Evolutionary conservation across 495 filamentous ascomycete genomes (phyloP).

Genomic region (Penicillium egyptiacum): DNA sequence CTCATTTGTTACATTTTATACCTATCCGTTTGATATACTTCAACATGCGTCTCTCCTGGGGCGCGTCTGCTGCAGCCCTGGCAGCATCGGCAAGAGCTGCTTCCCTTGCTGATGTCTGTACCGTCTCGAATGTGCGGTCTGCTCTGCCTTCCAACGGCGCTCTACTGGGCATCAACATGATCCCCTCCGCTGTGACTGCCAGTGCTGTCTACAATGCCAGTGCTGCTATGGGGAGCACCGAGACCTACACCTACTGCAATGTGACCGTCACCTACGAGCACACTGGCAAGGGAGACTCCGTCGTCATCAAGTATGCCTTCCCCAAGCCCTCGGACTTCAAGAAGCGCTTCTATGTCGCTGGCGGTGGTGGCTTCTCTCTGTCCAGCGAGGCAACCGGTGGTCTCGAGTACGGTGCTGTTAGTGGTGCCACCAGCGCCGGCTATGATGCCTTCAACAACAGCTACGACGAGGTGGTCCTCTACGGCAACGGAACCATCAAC

Average conservation of each 20-base stretch:
- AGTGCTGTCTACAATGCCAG: slow-evolving; percentile 28
- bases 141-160: slow-evolving; percentile 37
- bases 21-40: not conserved
- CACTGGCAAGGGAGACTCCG: slow-evolving; percentile 32
- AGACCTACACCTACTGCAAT: slow-evolving; percentile 38
- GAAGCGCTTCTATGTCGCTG: slow-evolving; percentile 41
- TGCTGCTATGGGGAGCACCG: slow-evolving; percentile 16
- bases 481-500: slow-evolving; percentile 45
- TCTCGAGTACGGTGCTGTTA: slow-evolving; percentile 41
- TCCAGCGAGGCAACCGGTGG: slow-evolving; percentile 33
- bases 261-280: slow-evolving; percentile 38
- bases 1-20: not conserved
- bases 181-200: slow-evolving; percentile 33
- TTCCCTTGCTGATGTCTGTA: slow-evolving; percentile 36
- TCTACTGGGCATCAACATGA: slow-evolving; percentile 31
- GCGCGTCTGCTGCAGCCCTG: slow-evolving; percentile 27
- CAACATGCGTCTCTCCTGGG: slow-evolving; percentile 28
- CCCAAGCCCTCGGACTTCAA: slow-evolving; percentile 36
- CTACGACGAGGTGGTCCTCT: slow-evolving; percentile 39
- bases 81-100: slow-evolving; percentile 30
- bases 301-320: slow-evolving; percentile 37
- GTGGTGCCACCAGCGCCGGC: slow-evolving; percentile 39
- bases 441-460: slow-evolving; percentile 37
- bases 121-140: slow-evolving; percentile 33
- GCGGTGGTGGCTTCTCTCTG: slow-evolving; percentile 36